Base-by-base conservation (phyloP, 352 stramenopile species). In the Globisporangium nagaii region DNA sequence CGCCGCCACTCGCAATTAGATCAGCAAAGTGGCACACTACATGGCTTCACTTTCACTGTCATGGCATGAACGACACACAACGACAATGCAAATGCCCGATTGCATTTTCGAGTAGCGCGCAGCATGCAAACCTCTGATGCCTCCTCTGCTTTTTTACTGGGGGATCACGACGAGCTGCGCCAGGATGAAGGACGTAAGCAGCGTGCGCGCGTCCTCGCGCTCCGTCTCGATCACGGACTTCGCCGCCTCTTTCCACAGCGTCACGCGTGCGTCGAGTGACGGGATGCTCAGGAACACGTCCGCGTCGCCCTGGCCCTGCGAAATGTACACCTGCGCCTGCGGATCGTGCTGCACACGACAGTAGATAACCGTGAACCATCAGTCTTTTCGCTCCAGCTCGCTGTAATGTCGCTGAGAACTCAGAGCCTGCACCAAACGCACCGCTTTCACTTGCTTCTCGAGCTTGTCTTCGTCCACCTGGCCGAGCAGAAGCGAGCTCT, bases 271-370 rank as follows among this genome's bases (percentile, higher is more conserved):
- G 5, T 93, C 77, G 9, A 93, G 68, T 4, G 67, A 80, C 28
- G 83, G 83, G 40, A 93, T 90, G 47, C 75, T 93, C 64, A 93
- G 82, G 55, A 90, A 85, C 30, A 88, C 79, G 17, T 93, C 83
- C 3, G 79, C 78, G 45, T 86, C 81, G 52, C 81, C 73, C 27
- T 86, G 82, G 0, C 80, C 80, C 52, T 89, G 79, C n/a, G 82
- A 90, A 52, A 90, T 77, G 50, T 90, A 90, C 17, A 90, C 78
- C 37, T 88, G 76, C 2, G 80, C 71, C 37, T 82, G 67, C 13
- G 68, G 58, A 31, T 91, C 75, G 36, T 91, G 73, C 83, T 93
- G 19, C 17, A 32, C 27, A 34, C 42, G 6, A 61, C n/a, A 15
- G 7, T 36, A n/a, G n/a, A n/a, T n/a, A n/a, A n/a, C n/a, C n/a